Percentiles rank a stretch among this genome's conserved stretches.
These are phyloP conservation scores for Chrysoporthe austroafricana DNA, from an alignment of 2,329 filamentous ascomycete species.

Conservation along the genomic window DNA sequence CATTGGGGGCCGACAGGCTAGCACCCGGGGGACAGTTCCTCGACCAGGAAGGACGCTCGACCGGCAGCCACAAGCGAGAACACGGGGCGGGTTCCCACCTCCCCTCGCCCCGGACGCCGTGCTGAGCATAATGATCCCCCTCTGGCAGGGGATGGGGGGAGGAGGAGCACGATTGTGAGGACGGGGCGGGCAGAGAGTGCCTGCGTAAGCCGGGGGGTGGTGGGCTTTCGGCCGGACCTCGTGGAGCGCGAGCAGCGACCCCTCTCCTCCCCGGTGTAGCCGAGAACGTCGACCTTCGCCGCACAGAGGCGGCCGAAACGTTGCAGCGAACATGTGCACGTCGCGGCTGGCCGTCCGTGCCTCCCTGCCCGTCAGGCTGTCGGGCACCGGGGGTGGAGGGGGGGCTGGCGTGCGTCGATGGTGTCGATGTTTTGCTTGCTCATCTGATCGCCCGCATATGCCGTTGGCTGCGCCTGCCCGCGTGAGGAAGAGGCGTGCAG, in stretches of 20 bases:
- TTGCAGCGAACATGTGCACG: background rate
- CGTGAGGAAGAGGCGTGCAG: too few species aligned
- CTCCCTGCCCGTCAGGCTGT: background rate
- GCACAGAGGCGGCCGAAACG: background rate
- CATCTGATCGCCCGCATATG: slow-evolving; percentile 14
- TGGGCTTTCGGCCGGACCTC: too few species aligned
- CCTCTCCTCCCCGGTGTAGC: background rate
- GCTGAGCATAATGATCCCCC: background rate
- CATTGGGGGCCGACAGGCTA: background rate
- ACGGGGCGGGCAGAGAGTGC: too few species aligned
- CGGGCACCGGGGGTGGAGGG: background rate
- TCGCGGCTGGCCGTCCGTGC: too few species aligned
- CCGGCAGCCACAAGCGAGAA: background rate
- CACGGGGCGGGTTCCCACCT: too few species aligned
- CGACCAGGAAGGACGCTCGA: background rate
- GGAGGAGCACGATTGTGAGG: too few species aligned
- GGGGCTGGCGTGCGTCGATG: background rate
- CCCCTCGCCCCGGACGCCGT: background rate
- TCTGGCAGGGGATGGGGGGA: background rate
- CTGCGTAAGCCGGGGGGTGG: too few species aligned
- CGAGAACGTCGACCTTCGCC: background rate
- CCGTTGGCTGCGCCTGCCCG: slow-evolving; percentile 2
- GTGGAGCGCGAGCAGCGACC: too few species aligned
- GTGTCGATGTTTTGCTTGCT: background rate
- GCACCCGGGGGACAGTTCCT: background rate